Base-by-base conservation (phyloP, 495 filamentous ascomycete species). In the Podospora pseudopauciseta region DNA sequence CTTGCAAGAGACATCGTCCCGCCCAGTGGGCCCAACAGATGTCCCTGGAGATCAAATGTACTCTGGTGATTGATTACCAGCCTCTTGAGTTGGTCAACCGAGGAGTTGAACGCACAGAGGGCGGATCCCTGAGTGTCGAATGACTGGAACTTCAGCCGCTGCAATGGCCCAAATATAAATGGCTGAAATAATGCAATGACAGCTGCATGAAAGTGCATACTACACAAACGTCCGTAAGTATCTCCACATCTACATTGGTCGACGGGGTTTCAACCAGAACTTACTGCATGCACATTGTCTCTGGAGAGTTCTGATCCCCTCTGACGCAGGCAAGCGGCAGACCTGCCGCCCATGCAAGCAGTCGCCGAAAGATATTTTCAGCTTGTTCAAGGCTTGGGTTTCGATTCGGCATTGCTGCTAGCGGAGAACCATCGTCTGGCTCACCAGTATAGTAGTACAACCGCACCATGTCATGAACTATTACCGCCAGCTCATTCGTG, bases 231-330 rank as follows among this genome's bases (percentile, higher is more conserved):
- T 9, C 56, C 2, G 27, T 18, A 11, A 61, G 20, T 61, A 32
- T 26, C 20, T 27, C 3, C 19, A 18, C 7, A 61, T 13, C 11
- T 16, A n/a, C 23, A 28, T 4, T 4, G 20, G 7, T 32, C 30
- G 0, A 15, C 23, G 58, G 58, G 28, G 20, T 27, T 32, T 7
- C 26, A 2, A 13, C 15, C 18, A 16, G 16, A 32, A 32, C 23
- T 61, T 61, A 61, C 59, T 61, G 59, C 59, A 61, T 61, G 59
- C 32, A 26, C 28, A 61, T 18, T 27, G 59, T 32, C 32, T 13
- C 59, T 32, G 59, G 23, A 5, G 59, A 27, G 18, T 61, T 61
- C 32, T 32, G 59, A 18, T 32, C 27, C 15, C 59, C 59, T 61
- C 59, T 61, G 20, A 32, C 59, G 15, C 59, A 61, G 20, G 16